Evolutionary conservation across 768 basidiomycete genomes (phyloP).

Genomic region (Cyclocybe aegerita): DNA sequence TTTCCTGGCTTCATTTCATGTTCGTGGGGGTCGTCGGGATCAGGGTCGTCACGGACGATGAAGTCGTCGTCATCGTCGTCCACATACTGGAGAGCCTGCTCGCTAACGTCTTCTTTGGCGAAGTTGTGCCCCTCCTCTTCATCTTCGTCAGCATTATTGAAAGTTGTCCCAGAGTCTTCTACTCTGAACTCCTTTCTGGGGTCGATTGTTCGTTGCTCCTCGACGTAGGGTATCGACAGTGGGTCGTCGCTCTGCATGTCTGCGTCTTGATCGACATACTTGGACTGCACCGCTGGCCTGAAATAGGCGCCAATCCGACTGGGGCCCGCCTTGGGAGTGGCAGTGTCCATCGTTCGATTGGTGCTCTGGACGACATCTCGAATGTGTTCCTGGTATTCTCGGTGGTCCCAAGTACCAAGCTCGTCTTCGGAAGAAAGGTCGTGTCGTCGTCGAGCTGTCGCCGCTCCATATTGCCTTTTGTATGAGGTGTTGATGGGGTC

Average conservation of each 20-base stretch:
- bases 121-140: too few relatives aligned
- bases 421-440: conserved; percentile 17
- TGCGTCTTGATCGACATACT: conserved; percentile 47
- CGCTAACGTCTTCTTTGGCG: too few relatives aligned
- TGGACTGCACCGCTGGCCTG: neutral
- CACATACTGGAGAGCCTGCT: too few relatives aligned
- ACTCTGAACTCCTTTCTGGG: neutral
- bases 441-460: neutral
- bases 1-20: conserved; percentile 23
- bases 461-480: conserved; percentile 5
- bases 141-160: conserved; percentile 8
- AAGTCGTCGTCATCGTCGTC: too few relatives aligned
- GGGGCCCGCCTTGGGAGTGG: conserved; percentile 12
- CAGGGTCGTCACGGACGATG: too few relatives aligned
- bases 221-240: conserved; percentile 15
- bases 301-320: neutral
- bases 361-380: neutral
- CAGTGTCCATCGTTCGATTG: neutral
- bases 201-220: conserved; percentile 7
- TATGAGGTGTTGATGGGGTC: conserved; percentile 21
- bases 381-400: conserved; percentile 19
- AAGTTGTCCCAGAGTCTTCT: conserved; percentile 1
- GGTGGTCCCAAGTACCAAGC: conserved; percentile 8
- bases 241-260: conserved; percentile 52
- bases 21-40: conserved; percentile 3